Evolutionary conservation across 768 basidiomycete genomes (phyloP).

Genomic region (Mycena sanguinolenta): DNA sequence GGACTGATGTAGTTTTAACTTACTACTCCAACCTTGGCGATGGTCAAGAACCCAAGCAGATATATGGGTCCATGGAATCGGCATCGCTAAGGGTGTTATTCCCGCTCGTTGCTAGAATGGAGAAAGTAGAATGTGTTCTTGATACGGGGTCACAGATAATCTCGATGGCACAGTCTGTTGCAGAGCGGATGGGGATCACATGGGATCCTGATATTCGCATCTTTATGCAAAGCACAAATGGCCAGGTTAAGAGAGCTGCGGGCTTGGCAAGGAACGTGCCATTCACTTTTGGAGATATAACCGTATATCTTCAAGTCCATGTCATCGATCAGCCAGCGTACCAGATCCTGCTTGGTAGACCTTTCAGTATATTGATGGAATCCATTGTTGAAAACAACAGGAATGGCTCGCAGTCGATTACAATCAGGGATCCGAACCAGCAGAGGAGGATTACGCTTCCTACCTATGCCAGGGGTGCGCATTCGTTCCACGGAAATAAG

Average conservation of each 20-base stretch:
- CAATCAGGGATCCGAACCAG: too few species aligned
- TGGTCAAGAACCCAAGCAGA: background rate
- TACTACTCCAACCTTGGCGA: background rate
- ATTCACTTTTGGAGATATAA: background rate
- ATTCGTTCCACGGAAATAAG: too few species aligned
- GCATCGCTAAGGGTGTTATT: background rate
- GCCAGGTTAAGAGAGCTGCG: background rate
- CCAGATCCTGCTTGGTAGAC: background rate
- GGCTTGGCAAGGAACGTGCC: background rate
- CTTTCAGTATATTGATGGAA: background rate
- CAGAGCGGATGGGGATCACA: background rate
- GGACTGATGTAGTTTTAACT: background rate
- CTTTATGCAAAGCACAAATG: background rate
- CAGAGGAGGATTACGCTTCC: too few species aligned
- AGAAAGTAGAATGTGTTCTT: background rate
- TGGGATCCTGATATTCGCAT: background rate
- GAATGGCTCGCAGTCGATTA: too few species aligned
- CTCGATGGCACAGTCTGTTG: background rate
- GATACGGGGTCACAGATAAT: background rate
- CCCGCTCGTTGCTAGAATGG: background rate
- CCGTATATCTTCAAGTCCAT: background rate
- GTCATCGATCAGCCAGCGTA: too few species aligned
- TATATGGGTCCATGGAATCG: background rate
- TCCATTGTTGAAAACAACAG: background rate
- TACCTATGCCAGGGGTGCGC: too few species aligned